A percentile compares a stretch with the other conserved stretches of the same genome.
These are phyloP conservation scores for Ehretia macrophylla DNA, from an alignment of 257 asterid genomes.

Conservation along the genomic window DNA sequence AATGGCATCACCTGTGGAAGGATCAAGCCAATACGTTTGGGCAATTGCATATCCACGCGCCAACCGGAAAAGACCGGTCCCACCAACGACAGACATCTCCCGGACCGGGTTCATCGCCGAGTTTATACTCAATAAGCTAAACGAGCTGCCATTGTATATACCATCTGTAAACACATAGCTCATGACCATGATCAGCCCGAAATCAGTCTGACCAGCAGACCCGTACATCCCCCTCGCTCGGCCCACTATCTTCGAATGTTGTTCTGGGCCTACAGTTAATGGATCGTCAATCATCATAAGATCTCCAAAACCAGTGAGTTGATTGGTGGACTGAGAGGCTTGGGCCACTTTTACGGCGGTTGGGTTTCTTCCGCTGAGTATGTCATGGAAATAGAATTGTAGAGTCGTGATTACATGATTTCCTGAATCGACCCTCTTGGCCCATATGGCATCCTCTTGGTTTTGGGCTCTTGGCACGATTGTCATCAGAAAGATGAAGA, in stretches of 20 bases:
- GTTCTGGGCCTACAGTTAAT: constrained; percentile 56
- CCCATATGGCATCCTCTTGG: constrained; percentile 18
- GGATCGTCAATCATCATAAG: constrained; percentile 65
- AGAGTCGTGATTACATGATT: constrained; percentile 58
- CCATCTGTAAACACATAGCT: constrained; percentile 60
- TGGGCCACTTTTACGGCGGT: constrained; percentile 49
- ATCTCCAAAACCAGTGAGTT: constrained; percentile 39
- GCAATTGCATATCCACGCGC: constrained; percentile 78
- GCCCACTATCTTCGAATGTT: constrained; percentile 48
- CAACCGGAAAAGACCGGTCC: constrained; percentile 75
- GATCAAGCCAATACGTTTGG: constrained; percentile 32
- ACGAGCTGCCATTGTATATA: constrained; percentile 61
- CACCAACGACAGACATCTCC: constrained; percentile 83
- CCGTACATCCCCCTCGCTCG: constrained; percentile 84
- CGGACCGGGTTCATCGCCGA: constrained; percentile 36
- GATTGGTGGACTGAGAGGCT: constrained; percentile 25
- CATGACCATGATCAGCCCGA: constrained; percentile 58
- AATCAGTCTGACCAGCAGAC: constrained; percentile 50
- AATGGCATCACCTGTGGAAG: constrained; percentile 48
- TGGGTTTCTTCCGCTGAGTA: constrained; percentile 55
- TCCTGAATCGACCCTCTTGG: constrained; percentile 34
- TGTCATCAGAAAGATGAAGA: not conserved
- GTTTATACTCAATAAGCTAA: constrained; percentile 63
- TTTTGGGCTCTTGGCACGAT: not conserved
- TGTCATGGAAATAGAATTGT: constrained; percentile 73